Percentiles rank a stretch among this genome's conserved stretches.
Evolutionary conservation across 73 alveolate genomes (phyloP).

Genomic region (Symbiodinium natans): DNA sequence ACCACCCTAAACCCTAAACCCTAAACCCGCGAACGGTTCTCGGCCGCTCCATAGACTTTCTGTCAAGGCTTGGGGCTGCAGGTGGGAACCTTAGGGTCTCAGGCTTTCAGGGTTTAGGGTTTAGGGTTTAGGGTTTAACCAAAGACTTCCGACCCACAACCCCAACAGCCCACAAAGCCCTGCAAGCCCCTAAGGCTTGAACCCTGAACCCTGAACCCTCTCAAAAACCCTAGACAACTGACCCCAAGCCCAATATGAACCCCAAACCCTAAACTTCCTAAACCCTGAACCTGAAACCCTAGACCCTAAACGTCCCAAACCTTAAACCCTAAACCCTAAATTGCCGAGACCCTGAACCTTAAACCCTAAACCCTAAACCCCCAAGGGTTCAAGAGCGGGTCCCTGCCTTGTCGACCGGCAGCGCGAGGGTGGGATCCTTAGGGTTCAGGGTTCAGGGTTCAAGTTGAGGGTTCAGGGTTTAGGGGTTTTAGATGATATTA

Average conservation of each 20-base stretch:
- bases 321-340: neutral
- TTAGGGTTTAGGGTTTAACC: neutral
- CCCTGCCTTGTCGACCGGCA: conserved; percentile 72
- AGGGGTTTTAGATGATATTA: no score
- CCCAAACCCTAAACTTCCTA: no score
- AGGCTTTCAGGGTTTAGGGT: no score
- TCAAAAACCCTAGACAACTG: neutral
- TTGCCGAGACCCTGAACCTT: no score
- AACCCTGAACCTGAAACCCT: no score
- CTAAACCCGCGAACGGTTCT: no score
- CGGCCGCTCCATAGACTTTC: no score
- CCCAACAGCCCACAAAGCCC: neutral
- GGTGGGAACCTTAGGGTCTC: no score
- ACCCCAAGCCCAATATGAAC: neutral
- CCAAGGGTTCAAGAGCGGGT: neutral
- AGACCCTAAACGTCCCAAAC: neutral
- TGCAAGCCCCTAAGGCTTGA: neutral
- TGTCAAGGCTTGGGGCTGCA: no score
- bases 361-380: conserved; percentile 5
- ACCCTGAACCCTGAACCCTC: neutral
- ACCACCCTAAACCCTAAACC: no score
- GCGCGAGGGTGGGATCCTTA: conserved; percentile 45
- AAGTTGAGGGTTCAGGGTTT: neutral
- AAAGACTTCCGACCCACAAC: neutral
- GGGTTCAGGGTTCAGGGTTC: no score